phyloP scores from a whole-genome alignment of 768 basidiomycete species.

The Gymnopilus junonius region DNA sequence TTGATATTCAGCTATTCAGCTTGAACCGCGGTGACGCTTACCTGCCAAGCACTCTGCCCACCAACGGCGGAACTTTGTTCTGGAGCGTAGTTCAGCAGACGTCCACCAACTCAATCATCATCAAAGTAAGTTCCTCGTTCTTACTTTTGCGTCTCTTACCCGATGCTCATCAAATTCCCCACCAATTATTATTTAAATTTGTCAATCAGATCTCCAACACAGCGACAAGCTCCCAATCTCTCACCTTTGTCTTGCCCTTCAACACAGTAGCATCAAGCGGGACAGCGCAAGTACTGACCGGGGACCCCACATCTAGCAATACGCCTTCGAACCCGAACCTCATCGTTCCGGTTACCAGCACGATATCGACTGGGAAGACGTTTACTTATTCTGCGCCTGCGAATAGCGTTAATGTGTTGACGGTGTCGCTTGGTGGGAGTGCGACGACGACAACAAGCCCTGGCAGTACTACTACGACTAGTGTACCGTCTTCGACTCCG shows the following conservation, averaged over 20 bases:
- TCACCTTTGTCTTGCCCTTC: slow-evolving; percentile 63
- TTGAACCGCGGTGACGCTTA: slow-evolving; percentile 64
- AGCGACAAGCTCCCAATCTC: slow-evolving; percentile 35
- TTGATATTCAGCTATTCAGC: slow-evolving; percentile 56
- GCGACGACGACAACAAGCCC: neutral
- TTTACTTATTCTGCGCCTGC: slow-evolving; percentile 62
- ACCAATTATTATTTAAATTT: neutral
- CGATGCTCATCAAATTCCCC: too few relatives aligned
- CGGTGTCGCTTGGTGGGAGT: slow-evolving; percentile 2
- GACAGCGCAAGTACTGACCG: slow-evolving; percentile 52
- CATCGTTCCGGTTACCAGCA: slow-evolving; percentile 50
- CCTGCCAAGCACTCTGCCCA: slow-evolving; percentile 63
- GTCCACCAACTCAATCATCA: slow-evolving; percentile 46
- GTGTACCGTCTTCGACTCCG: neutral
- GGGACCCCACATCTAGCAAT: slow-evolving; percentile 55
- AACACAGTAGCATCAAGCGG: slow-evolving; percentile 45
- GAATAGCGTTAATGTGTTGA: slow-evolving; percentile 46
- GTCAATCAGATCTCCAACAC: slow-evolving; percentile 56
- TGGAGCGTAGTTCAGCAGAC: slow-evolving; percentile 60
- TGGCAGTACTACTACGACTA: neutral
- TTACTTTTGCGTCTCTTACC: neutral
- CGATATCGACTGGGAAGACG: slow-evolving; percentile 48
- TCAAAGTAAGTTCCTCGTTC: slow-evolving; percentile 50
- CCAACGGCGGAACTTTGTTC: slow-evolving; percentile 49
- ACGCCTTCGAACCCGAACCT: slow-evolving; percentile 52